phyloP scores from a whole-genome alignment of 108 stramenopile species.

The Cylindrotheca closterium region DNA sequence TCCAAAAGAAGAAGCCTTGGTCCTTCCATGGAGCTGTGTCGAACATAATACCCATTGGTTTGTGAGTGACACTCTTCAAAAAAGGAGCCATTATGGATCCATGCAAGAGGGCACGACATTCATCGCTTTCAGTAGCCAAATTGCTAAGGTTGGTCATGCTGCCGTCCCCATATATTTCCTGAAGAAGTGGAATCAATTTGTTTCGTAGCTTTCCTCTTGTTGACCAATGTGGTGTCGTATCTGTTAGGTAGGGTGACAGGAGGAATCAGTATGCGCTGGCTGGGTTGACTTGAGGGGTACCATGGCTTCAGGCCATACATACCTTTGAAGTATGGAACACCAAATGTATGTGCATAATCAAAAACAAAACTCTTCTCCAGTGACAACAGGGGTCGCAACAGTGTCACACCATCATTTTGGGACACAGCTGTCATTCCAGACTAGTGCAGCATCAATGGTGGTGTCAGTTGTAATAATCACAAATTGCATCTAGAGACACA shows the following conservation, averaged over 20 bases:
- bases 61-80: conserved; percentile 41
- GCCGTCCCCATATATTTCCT: conserved; percentile 95
- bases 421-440: conserved; percentile 89
- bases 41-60: conserved; percentile 75
- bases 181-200: conserved; percentile 85
- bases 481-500: no score
- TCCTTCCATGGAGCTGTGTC: conserved; percentile 63
- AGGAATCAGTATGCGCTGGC: no score
- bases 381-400: conserved; percentile 88
- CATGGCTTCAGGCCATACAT: no score
- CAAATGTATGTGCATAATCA: conserved; percentile 91
- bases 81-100: conserved; percentile 65
- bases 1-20: conserved; percentile 79
- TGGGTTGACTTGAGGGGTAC: no score
- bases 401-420: conserved; percentile 80
- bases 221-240: conserved; percentile 94
- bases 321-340: conserved; percentile 96
- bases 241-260: conserved; percentile 28
- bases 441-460: no score
- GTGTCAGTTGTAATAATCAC: no score
- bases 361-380: conserved; percentile 75
- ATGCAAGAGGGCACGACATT: conserved; percentile 66
- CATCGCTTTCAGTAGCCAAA: conserved; percentile 82
- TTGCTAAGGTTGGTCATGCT: conserved; percentile 79
- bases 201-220: conserved; percentile 95